Base-by-base conservation (phyloP, 371 early-diverging fungal species). In the Syncephalastrum racemosum region DNA sequence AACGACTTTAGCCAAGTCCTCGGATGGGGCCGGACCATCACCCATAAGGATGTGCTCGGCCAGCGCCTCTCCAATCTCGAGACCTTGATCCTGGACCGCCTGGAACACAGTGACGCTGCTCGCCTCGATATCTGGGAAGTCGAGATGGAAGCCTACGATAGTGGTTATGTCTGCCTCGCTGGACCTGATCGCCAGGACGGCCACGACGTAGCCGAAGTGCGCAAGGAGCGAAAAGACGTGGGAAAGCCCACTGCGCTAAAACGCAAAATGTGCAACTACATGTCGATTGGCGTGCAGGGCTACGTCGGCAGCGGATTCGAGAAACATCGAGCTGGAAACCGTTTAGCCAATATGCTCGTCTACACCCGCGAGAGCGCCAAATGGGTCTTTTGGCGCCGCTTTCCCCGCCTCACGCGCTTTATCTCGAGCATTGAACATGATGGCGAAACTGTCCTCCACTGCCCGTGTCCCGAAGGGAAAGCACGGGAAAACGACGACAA, bases 1-100 rank as follows among this genome's bases (percentile, higher is more conserved):
- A 86, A 86, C 56, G 86, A 86, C 56, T 80, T 86, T 57, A 71
- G 80, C 25, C 84, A 86, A 36, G 84, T 83, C 15, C 58, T 86
- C 6, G 86, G 86, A 4, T 86, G 86, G 86, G 86, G 84, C 1
- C 81, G 86, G 31, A 84, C 83, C 18, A 31, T 31, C 36, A 31
- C 36, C 36, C 64, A 79, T 1, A 70, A 71, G 31, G 75, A 79
- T 25, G 72, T 78, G 0, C 61, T 80, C 6, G 84, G 82, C 12
- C 67, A 63, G 23, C 60, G 73, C 50, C 63, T 84, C 48, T 22
- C 56, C 13, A 50, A 69, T 45, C 61, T 86, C 19, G 83, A 77
- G 55, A 56, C 59, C 19, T 50, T 80, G 10, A 68, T 81, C 19
- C 62, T 70, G 0, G 74, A 76, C 42, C 68, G 86, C 12, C 61